A percentile compares a stretch with the other conserved stretches of the same genome.
Conservation (phyloP, 2,329 filamentous ascomycete species). For the Stylonectria norvegica region DNA sequence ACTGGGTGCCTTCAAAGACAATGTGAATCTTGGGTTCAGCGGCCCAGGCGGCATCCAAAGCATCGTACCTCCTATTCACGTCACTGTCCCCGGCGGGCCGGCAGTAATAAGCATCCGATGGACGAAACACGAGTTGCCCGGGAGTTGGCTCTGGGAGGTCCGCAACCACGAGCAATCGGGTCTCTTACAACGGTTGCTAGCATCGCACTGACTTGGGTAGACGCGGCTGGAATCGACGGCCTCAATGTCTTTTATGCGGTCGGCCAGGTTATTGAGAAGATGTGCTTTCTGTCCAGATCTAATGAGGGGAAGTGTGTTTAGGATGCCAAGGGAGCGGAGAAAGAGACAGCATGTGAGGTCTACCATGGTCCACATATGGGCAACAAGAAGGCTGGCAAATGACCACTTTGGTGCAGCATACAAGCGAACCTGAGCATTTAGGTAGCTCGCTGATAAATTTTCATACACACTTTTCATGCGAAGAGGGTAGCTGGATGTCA, state of each 20-base stretch:
- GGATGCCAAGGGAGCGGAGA: conserved; percentile 1
- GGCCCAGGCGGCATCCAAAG: conserved; percentile 31
- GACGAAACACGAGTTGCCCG: conserved; percentile 55
- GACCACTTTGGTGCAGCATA: conserved; percentile 5
- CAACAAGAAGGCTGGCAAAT: neutral
- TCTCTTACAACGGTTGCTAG: conserved; percentile 2
- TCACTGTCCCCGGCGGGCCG: conserved; percentile 11
- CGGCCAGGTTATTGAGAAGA: conserved; percentile 4
- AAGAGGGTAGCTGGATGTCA: no score
- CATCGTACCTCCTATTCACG: conserved; percentile 12
- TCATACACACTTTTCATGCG: no score
- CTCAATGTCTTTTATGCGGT: conserved; percentile 35
- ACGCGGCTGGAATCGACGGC: conserved; percentile 6
- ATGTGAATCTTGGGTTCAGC: conserved; percentile 6
- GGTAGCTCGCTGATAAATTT: no score
- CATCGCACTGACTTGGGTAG: conserved; percentile 5
- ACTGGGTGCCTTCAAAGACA: conserved; percentile 5
- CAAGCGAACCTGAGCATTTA: no score
- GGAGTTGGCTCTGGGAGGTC: conserved; percentile 42
- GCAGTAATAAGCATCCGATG: conserved; percentile 37
- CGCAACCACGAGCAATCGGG: conserved; percentile 1
- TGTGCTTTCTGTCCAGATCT: conserved; percentile 11
- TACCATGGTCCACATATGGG: neutral
- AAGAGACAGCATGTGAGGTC: conserved; percentile 6
- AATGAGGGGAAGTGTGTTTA: conserved; percentile 7